Evolutionary conservation across 139 green algal genomes (phyloP).

Genomic region (Chlamydomonas schloesseri): DNA sequence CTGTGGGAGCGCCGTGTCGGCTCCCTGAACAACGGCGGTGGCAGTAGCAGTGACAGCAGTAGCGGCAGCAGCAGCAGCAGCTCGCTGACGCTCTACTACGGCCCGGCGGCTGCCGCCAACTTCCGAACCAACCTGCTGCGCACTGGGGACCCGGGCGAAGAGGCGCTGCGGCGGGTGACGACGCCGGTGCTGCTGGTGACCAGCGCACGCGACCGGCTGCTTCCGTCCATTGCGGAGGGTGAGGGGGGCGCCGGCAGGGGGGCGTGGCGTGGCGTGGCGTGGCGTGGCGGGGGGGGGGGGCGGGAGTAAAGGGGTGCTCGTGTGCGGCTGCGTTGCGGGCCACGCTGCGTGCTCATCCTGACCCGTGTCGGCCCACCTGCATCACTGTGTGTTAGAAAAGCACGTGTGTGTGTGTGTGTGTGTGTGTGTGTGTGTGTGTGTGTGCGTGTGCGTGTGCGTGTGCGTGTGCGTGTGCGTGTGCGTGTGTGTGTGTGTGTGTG

Average conservation of each 20-base stretch:
- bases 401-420: background rate
- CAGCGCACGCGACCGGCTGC: constrained; percentile 69
- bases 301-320: background rate
- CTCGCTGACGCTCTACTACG: constrained; percentile 11
- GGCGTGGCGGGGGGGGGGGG: background rate
- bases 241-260: background rate
- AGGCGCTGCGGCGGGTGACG: constrained; percentile 45
- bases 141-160: constrained; percentile 54
- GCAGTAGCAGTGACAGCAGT: background rate
- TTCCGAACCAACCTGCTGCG: constrained; percentile 74
- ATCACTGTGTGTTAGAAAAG: too few species aligned
- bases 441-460: too few species aligned
- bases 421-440: too few species aligned
- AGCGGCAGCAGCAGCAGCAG: too few species aligned
- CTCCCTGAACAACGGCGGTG: background rate
- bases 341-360: too few species aligned
- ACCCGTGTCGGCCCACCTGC: too few species aligned
- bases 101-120: constrained; percentile 60
- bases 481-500: too few species aligned
- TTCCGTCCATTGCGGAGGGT: constrained; percentile 63
- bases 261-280: background rate
- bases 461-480: too few species aligned
- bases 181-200: constrained; percentile 48
- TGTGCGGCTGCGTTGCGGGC: too few species aligned
- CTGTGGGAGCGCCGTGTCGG: background rate